Percentiles rank a stretch among this genome's conserved stretches.
Evolutionary conservation across 768 basidiomycete species (phyloP).

Genomic region (Mycena pura): DNA sequence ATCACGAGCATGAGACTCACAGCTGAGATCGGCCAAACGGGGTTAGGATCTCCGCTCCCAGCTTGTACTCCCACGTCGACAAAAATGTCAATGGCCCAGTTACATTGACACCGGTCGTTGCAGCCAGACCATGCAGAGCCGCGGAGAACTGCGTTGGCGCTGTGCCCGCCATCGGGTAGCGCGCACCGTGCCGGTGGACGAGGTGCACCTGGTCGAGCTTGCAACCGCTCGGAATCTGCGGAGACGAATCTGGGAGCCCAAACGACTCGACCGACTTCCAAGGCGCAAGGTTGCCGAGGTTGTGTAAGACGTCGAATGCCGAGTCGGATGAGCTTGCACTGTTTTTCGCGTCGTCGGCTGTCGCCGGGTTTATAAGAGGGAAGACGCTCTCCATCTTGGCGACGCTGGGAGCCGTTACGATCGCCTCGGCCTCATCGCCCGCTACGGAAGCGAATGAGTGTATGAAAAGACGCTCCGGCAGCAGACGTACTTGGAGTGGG

Average conservation of each 20-base stretch:
- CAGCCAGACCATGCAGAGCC: slow-evolving; percentile 54
- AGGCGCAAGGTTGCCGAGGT: slow-evolving; percentile 58
- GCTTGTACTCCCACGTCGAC: slow-evolving; percentile 77
- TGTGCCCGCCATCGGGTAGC: slow-evolving; percentile 58
- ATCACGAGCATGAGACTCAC: slow-evolving; percentile 40
- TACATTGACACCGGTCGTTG: slow-evolving; percentile 50
- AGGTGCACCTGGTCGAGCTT: slow-evolving; percentile 59
- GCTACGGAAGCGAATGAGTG: slow-evolving; percentile 32
- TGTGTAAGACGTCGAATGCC: slow-evolving; percentile 55
- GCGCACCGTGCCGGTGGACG: slow-evolving; percentile 73
- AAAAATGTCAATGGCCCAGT: slow-evolving; percentile 66
- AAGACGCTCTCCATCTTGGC: slow-evolving; percentile 45
- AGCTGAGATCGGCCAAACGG: slow-evolving; percentile 80
- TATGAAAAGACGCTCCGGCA: neutral
- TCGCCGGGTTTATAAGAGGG: slow-evolving; percentile 49
- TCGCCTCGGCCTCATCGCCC: slow-evolving; percentile 50
- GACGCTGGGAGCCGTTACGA: slow-evolving; percentile 50
- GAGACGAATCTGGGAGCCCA: slow-evolving; percentile 54
- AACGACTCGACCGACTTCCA: slow-evolving; percentile 58
- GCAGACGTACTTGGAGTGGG: slow-evolving; percentile 52
- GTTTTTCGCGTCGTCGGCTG: slow-evolving; percentile 38
- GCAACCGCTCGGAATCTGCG: slow-evolving; percentile 54
- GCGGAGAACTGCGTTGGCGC: slow-evolving; percentile 52
- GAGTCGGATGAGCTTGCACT: too few relatives aligned
- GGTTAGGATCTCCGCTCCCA: slow-evolving; percentile 78